Evolutionary conservation across 2,329 filamentous ascomycete species (phyloP).

Genomic region (Ceratocystis huliohia): DNA sequence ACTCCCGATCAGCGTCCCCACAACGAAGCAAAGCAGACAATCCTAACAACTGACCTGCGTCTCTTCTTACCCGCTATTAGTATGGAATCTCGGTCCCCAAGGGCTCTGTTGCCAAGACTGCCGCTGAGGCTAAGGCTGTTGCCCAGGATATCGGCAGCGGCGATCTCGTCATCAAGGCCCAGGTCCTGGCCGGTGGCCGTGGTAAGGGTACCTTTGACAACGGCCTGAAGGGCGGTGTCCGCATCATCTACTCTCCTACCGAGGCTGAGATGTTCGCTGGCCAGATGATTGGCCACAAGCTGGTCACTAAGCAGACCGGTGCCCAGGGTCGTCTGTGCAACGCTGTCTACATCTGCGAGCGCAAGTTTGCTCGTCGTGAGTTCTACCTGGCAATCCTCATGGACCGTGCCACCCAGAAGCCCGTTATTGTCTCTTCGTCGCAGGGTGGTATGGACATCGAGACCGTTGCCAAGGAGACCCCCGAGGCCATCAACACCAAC

Average conservation of each 20-base stretch:
- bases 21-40: neutral
- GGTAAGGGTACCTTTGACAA: constrained; percentile 98
- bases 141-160: constrained; percentile 84
- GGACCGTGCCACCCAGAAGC: constrained; percentile 82
- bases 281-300: constrained; percentile 99
- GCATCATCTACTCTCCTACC: constrained; percentile 96
- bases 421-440: constrained; percentile 93
- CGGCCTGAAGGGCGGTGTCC: constrained; percentile 95
- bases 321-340: constrained; percentile 87
- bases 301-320: constrained; percentile 98
- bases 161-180: constrained; percentile 99
- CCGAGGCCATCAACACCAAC: constrained; percentile 88
- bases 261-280: constrained; percentile 94
- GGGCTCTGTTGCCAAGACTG: constrained; percentile 70
- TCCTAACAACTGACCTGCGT: constrained; percentile 5
- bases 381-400: constrained; percentile 98
- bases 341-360: constrained; percentile 97
- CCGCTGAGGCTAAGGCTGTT: constrained; percentile 79
- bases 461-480: constrained; percentile 93
- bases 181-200: constrained; percentile 93
- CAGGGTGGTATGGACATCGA: constrained; percentile 99
- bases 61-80: constrained; percentile 34
- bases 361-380: constrained; percentile 97
- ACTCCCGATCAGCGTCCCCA: neutral
- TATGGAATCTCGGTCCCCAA: constrained; percentile 91